These are phyloP conservation scores for Colletotrichum higginsianum DNA, from an alignment of 2,329 filamentous ascomycete genomes.

Conservation along the genomic window DNA sequence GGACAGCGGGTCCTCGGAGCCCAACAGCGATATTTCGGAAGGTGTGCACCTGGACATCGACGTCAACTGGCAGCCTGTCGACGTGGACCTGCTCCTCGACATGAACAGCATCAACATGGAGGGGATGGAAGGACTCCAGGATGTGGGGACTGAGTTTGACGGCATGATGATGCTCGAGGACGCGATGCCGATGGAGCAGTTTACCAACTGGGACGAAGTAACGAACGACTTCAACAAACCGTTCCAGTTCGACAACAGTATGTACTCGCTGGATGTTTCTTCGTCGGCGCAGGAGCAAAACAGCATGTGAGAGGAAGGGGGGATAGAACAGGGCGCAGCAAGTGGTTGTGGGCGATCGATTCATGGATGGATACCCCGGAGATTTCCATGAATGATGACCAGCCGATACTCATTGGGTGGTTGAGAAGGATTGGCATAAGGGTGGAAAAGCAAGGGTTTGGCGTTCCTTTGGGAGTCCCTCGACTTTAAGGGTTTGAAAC, in stretches of 20 bases:
- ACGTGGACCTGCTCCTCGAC: constrained; percentile 60
- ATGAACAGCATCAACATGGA: constrained; percentile 56
- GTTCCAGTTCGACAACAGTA: constrained; percentile 64
- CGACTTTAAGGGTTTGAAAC: constrained; percentile 4
- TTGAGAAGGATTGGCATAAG: constrained; percentile 24
- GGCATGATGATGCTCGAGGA: constrained; percentile 43
- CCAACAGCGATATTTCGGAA: constrained; percentile 74
- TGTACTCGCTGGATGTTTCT: constrained; percentile 53
- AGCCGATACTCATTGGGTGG: constrained; percentile 30
- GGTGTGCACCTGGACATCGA: constrained; percentile 68
- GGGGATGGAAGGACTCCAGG: constrained; percentile 44
- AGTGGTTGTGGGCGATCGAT: constrained; percentile 4
- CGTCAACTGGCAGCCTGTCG: constrained; percentile 65
- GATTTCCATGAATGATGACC: constrained; percentile 36
- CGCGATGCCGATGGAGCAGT: constrained; percentile 37
- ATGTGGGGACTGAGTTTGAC: constrained; percentile 43
- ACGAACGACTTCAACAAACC: constrained; percentile 66
- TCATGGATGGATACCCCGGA: constrained; percentile 35
- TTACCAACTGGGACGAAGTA: constrained; percentile 65
- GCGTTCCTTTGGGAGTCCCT: constrained; percentile 30
- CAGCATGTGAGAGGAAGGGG: neutral
- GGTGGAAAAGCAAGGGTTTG: constrained; percentile 37
- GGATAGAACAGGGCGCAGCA: neutral
- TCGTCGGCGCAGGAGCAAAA: constrained; percentile 22
- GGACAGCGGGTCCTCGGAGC: constrained; percentile 71